Base-by-base conservation (phyloP, 495 filamentous ascomycete species). In the Terfezia claveryi region DNA sequence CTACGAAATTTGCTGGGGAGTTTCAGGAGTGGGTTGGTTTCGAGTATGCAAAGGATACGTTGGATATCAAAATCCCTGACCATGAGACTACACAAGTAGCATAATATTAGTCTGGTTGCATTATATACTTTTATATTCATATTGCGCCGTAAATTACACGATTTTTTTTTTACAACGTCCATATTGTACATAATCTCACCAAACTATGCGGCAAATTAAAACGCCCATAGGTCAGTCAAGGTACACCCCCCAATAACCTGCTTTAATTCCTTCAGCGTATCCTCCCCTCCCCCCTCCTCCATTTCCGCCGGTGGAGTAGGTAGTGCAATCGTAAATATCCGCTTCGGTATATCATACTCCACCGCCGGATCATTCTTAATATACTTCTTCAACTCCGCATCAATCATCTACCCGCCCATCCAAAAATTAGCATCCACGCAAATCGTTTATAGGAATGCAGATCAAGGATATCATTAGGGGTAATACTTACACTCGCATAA, bases 281-380 rank as follows among this genome's bases (percentile, higher is more conserved):
- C 17, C 12, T 3, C n/a, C 8, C 52, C 54, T 8, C 46, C 37
- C 53, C 62, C 59, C n/a, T 58, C 59, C 51, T 56, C 53, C 36
- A 49, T 62, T 20, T 57, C 56, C 53, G 74, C 73, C 37, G 67
- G 20, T 20, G 2, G 20, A 61, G 23, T 67, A n/a, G n/a, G 60
- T 49, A 64, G 69, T 23, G 73, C 70, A 23, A 72, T 74, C 50
- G 71, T 77, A 59, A 94, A 89, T 27, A 96, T 84, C 57, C 74
- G 77, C 70, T 92, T 92, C 23, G 92, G 87, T 51, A 99, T 93
- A 71, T 88, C 82, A 68, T 78, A 94, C 68, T 96, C 91, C 58
- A 95, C 79, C 37, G 87, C 87, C 4, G 87, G 87, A 36, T 76
- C 67, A 67, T 89, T 91, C 71, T 81, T 92, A 53, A 93, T 67